Evolutionary conservation across 768 basidiomycete genomes (phyloP).

Genomic region (Trametes cingulata): DNA sequence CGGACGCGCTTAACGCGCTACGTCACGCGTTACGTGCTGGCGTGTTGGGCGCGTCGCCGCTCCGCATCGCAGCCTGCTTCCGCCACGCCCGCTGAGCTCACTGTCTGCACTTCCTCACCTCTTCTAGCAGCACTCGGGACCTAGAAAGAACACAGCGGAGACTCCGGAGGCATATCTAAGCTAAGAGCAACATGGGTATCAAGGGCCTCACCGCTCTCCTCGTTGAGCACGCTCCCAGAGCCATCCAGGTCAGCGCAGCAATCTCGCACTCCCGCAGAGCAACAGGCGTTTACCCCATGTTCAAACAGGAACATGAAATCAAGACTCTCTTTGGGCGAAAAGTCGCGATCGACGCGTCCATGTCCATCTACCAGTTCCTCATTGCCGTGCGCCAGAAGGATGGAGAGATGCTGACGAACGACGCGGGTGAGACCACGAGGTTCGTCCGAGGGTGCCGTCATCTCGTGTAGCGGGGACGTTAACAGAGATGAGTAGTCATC

Average conservation of each 20-base stretch:
- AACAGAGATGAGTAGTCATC: slow-evolving; percentile 56
- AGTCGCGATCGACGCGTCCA: slow-evolving; percentile 97
- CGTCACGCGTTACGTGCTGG: slow-evolving; percentile 15
- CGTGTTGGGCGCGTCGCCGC: background rate
- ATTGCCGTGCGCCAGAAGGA: slow-evolving; percentile 97
- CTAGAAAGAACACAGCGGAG: background rate
- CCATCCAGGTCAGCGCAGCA: slow-evolving; percentile 52
- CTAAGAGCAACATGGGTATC: slow-evolving; percentile 68
- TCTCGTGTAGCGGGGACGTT: too few species aligned
- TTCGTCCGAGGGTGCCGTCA: slow-evolving; percentile 20
- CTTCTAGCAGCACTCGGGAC: background rate
- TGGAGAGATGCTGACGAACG: slow-evolving; percentile 95
- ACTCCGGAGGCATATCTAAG: background rate
- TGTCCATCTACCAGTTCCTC: slow-evolving; percentile 97
- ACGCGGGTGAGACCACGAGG: slow-evolving; percentile 96
- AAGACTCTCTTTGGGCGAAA: slow-evolving; percentile 98
- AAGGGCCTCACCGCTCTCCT: slow-evolving; percentile 92
- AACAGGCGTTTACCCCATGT: slow-evolving; percentile 6
- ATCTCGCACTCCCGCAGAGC: background rate
- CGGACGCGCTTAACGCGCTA: slow-evolving; percentile 11
- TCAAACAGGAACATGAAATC: slow-evolving; percentile 79
- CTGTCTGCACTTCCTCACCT: background rate
- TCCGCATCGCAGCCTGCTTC: background rate
- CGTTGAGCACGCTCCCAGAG: slow-evolving; percentile 84
- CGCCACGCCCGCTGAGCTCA: background rate